These are phyloP conservation scores for Solanum peruvianum DNA, from an alignment of 257 asterid species.

Conservation along the genomic window DNA sequence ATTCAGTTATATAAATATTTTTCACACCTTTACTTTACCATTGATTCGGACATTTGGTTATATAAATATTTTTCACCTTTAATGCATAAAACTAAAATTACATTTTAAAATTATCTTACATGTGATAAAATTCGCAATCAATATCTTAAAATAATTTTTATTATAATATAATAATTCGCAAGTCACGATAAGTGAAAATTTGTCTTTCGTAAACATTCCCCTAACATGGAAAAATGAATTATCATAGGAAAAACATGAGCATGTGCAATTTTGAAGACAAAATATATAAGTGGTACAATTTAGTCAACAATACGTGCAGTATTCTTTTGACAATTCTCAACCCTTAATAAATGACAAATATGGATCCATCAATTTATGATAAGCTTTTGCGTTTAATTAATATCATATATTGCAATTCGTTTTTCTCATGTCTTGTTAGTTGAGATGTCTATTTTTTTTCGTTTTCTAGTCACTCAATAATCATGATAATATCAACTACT, in stretches of 20 bases:
- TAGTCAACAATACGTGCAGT: background rate
- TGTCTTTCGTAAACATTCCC: background rate
- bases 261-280: background rate
- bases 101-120: background rate
- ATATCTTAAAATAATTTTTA: fast-evolving
- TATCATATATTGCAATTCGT: background rate
- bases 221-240: background rate
- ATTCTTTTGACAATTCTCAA: background rate
- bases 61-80: background rate
- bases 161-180: background rate
- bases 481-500: background rate
- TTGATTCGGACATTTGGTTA: background rate
- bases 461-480: background rate
- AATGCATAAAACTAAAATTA: background rate
- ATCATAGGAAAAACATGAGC: background rate
- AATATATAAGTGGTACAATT: background rate
- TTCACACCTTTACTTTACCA: background rate
- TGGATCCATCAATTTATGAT: background rate
- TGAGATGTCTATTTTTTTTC: background rate
- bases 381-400: background rate
- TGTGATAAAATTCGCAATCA: too few species aligned
- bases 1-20: background rate
- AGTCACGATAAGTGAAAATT: background rate
- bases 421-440: background rate
- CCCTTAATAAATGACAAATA: background rate